Conservation (phyloP, 202 grass and related monocot species). For the Digitaria exilis region DNA sequence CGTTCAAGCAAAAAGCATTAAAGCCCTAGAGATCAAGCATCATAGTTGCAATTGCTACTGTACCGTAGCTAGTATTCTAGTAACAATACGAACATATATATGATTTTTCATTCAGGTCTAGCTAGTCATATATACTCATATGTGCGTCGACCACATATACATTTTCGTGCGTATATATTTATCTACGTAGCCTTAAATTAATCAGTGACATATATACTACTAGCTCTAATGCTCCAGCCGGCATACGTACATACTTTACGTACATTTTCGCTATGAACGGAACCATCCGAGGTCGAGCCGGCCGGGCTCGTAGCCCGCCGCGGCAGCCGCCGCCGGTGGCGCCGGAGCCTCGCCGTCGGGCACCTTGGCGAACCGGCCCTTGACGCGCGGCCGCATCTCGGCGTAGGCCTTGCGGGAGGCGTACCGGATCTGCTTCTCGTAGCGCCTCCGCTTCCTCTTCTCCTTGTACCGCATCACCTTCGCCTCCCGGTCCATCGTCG, state of each 20-base stretch:
- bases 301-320: conserved; percentile 50
- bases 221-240: conserved; percentile 12
- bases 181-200: conserved; percentile 16
- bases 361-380: conserved; percentile 91
- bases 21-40: neutral
- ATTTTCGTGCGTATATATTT: neutral
- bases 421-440: conserved; percentile 96
- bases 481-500: conserved; percentile 72
- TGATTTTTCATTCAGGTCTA: neutral
- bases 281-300: conserved; percentile 82
- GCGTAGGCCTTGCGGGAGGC: conserved; percentile 95
- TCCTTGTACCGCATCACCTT: conserved; percentile 97
- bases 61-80: neutral
- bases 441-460: conserved; percentile 81
- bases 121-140: neutral
- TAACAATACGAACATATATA: neutral
- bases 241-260: neutral
- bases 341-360: conserved; percentile 54
- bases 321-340: neutral
- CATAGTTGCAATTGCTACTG: neutral
- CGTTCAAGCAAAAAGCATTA: neutral
- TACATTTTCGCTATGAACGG: conserved; percentile 47
- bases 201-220: conserved; percentile 33
- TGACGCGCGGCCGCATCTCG: conserved; percentile 92
- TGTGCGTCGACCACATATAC: neutral